These are phyloP conservation scores for Collybiopsis luxurians DNA, from an alignment of 768 basidiomycete genomes.

Conservation along the genomic window DNA sequence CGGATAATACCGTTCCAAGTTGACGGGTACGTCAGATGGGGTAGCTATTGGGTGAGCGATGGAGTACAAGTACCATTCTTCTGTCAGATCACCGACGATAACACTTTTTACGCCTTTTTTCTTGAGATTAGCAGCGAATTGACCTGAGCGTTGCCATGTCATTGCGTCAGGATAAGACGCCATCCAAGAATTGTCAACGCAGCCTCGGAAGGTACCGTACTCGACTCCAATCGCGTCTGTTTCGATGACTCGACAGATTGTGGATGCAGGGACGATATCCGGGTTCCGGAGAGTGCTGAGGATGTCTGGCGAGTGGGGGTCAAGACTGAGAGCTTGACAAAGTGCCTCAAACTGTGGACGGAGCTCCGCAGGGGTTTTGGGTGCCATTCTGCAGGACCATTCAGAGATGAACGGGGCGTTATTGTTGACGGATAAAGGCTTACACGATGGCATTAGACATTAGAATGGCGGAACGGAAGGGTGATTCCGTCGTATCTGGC, in stretches of 20 bases:
- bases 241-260: constrained; percentile 58
- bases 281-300: constrained; percentile 53
- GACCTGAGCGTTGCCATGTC: constrained; percentile 65
- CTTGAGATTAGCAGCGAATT: constrained; percentile 49
- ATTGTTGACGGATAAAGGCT: constrained; percentile 16
- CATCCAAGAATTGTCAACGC: constrained; percentile 60
- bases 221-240: constrained; percentile 48
- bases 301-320: constrained; percentile 48
- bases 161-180: constrained; percentile 52
- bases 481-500: constrained; percentile 51
- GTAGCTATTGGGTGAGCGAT: constrained; percentile 59
- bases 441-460: constrained; percentile 78
- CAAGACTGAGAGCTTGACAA: constrained; percentile 51
- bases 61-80: constrained; percentile 79
- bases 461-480: constrained; percentile 63
- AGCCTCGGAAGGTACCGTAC: constrained; percentile 68
- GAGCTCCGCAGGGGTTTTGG: constrained; percentile 58
- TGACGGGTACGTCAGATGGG: constrained; percentile 50
- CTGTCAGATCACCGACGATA: constrained; percentile 64
- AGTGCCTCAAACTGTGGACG: constrained; percentile 64
- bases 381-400: constrained; percentile 38
- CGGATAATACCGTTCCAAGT: constrained; percentile 62
- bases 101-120: constrained; percentile 60
- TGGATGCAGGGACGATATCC: constrained; percentile 40
- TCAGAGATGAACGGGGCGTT: not conserved